Conservation (phyloP, 2,329 filamentous ascomycete genomes). For the Talaromyces pinophilus region DNA sequence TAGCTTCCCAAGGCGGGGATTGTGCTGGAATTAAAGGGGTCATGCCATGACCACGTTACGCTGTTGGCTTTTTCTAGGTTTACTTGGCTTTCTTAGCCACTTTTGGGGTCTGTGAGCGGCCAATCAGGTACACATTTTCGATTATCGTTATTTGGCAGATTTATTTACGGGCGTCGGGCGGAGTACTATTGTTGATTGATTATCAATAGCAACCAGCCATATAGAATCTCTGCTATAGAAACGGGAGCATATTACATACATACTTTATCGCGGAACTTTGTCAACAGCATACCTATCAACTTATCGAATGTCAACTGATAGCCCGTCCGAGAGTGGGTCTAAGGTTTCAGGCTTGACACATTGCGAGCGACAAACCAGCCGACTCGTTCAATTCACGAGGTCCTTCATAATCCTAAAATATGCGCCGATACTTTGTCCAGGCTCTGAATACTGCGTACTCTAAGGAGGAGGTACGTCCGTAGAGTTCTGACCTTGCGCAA, state of each 20-base stretch:
- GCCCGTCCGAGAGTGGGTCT: neutral
- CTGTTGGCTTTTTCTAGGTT: slow-evolving; percentile 1
- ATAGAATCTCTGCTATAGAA: slow-evolving; percentile 3
- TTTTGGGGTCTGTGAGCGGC: neutral
- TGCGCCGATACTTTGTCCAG: neutral
- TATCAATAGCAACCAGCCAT: neutral
- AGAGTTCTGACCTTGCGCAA: neutral
- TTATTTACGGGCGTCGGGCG: too few relatives aligned
- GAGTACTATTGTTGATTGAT: neutral
- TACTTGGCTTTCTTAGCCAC: neutral
- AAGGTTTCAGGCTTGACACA: neutral
- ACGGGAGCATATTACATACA: neutral
- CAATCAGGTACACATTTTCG: neutral
- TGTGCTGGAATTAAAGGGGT: slow-evolving; percentile 11
- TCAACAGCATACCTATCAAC: neutral
- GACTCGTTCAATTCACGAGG: neutral
- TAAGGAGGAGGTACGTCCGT: neutral
- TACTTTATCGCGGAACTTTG: neutral
- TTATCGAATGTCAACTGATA: neutral
- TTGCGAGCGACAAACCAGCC: slow-evolving; percentile 8
- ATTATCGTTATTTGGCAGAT: neutral
- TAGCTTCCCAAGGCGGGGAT: neutral
- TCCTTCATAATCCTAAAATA: slow-evolving; percentile 1
- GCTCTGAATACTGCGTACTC: neutral
- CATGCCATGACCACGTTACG: slow-evolving; percentile 8